Conservation (phyloP, 2,329 filamentous ascomycete genomes). For the Plenodomus biglobosus region DNA sequence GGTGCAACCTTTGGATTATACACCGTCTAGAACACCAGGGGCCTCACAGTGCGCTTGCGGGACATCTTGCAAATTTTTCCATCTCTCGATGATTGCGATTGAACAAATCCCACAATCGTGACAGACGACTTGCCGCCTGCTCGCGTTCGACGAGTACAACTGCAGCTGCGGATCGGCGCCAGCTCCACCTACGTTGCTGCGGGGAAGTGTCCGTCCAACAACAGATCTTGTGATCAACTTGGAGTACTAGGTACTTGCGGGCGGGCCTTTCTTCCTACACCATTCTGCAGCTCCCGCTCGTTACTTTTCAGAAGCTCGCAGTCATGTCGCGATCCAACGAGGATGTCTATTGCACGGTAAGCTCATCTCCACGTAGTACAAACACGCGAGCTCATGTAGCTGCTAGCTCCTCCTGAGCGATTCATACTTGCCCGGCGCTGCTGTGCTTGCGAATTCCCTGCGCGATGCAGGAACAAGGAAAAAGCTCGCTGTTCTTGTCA, state of each 20-base stretch:
- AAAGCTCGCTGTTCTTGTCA: conserved; percentile 83
- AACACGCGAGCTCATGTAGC: conserved; percentile 28
- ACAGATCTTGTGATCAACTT: neutral
- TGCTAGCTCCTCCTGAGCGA: conserved; percentile 86
- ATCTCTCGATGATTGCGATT: neutral
- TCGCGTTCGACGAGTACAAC: conserved; percentile 24
- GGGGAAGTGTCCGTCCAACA: conserved; percentile 25
- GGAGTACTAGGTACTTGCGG: neutral
- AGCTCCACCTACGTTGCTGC: conserved; percentile 24
- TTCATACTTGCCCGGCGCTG: conserved; percentile 87
- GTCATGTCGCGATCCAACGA: conserved; percentile 46
- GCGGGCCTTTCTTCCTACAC: conserved; percentile 1
- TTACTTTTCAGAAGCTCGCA: neutral
- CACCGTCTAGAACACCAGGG: neutral
- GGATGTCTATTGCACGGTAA: conserved; percentile 68
- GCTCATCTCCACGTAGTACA: conserved; percentile 27
- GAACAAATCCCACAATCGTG: neutral
- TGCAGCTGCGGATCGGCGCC: conserved; percentile 24
- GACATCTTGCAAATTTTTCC: neutral
- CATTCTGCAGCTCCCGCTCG: conserved; percentile 2
- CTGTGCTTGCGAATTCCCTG: conserved; percentile 91
- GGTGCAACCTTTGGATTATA: neutral
- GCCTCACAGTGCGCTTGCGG: neutral
- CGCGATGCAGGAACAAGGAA: conserved; percentile 85
- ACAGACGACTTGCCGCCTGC: conserved; percentile 6